phyloP scores from a whole-genome alignment of 257 asterid genomes.

The Gardenia jasminoides region DNA sequence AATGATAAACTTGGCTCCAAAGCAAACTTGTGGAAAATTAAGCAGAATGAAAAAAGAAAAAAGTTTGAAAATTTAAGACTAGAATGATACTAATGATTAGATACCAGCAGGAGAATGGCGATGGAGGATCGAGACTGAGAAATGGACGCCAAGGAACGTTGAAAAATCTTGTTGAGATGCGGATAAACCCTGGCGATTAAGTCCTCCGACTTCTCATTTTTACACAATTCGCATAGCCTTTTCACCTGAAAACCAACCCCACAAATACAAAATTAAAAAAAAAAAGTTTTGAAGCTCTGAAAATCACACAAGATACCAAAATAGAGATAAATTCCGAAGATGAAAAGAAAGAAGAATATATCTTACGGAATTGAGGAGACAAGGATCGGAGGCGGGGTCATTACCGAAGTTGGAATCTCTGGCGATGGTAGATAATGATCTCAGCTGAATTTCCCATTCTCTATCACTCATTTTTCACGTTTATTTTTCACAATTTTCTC shows the following conservation, averaged over 20 bases:
- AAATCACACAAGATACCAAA: background rate
- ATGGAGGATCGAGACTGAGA: conserved; percentile 67
- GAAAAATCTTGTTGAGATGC: conserved; percentile 75
- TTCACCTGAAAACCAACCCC: conserved; percentile 48
- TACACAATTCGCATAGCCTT: conserved; percentile 65
- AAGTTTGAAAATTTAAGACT: background rate
- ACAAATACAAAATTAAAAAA: background rate
- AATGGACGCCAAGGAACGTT: conserved; percentile 68
- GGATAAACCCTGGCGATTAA: conserved; percentile 81
- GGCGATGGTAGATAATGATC: conserved; percentile 65
- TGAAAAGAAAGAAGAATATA: background rate
- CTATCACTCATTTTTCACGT: conserved; percentile 14
- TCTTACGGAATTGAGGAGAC: conserved; percentile 63
- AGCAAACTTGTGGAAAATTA: too few species aligned
- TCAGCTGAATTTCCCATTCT: conserved; percentile 77
- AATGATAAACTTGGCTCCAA: background rate
- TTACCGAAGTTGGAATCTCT: conserved; percentile 74
- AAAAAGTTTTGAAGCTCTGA: conserved; percentile 1
- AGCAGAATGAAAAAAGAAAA: too few species aligned
- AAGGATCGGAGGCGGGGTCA: conserved; percentile 70
- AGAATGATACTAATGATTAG: too few species aligned
- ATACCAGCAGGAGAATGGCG: conserved; percentile 80
- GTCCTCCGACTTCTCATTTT: conserved; percentile 71
- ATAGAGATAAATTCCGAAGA: background rate
- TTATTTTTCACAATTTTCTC: too few species aligned